These are phyloP conservation scores for Punctularia strigosozonata DNA, from an alignment of 768 basidiomycete species.

Conservation along the genomic window DNA sequence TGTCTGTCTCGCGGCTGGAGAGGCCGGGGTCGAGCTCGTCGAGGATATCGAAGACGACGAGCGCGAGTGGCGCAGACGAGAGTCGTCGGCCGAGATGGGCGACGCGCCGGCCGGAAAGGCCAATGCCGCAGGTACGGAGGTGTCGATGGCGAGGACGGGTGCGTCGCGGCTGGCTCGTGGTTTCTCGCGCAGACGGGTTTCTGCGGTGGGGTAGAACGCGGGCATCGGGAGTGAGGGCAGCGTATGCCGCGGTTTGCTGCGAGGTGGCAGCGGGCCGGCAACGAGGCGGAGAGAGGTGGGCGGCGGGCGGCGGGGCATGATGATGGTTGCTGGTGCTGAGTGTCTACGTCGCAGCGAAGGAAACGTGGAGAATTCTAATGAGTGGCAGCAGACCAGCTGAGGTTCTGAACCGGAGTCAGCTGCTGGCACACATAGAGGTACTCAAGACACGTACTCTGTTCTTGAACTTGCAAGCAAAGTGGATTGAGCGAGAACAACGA, in stretches of 20 bases:
- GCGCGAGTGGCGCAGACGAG: slow-evolving; percentile 7
- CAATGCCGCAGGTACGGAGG: slow-evolving; percentile 3
- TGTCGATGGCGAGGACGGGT: slow-evolving; percentile 24
- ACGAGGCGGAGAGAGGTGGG: slow-evolving; percentile 54
- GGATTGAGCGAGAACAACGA: too few relatives aligned
- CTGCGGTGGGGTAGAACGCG: slow-evolving; percentile 15
- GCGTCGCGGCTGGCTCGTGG: neutral
- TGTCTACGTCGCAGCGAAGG: slow-evolving; percentile 1
- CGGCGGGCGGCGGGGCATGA: slow-evolving; percentile 59
- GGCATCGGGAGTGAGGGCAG: slow-evolving; percentile 59
- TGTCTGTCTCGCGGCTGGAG: slow-evolving; percentile 10
- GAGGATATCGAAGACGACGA: neutral
- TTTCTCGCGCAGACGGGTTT: neutral
- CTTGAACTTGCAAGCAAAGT: too few relatives aligned
- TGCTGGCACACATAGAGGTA: too few relatives aligned
- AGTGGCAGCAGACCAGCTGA: too few relatives aligned
- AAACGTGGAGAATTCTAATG: slow-evolving; percentile 1
- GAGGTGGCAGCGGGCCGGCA: slow-evolving; percentile 49
- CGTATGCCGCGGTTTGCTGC: slow-evolving; percentile 48
- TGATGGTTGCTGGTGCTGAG: slow-evolving; percentile 4
- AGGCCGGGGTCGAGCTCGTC: slow-evolving; percentile 11
- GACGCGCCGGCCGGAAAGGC: neutral
- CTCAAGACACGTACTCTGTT: too few relatives aligned
- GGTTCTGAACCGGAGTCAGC: too few relatives aligned
- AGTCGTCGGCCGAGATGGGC: neutral